These are phyloP conservation scores for Gnomoniopsis smithogilvyi DNA, from an alignment of 2,329 filamentous ascomycete species.

Conservation along the genomic window DNA sequence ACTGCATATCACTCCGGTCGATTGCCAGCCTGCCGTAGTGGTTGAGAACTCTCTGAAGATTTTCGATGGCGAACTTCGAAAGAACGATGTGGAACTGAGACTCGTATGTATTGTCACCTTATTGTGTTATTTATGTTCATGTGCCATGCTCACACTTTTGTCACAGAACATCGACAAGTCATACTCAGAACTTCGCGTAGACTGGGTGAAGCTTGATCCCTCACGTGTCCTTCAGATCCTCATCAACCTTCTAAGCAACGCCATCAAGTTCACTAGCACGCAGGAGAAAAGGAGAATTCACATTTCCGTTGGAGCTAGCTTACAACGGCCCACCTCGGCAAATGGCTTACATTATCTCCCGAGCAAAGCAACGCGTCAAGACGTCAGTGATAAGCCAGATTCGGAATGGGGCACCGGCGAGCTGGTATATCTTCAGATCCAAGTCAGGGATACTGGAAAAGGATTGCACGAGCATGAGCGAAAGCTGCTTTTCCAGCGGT, in stretches of 20 bases:
- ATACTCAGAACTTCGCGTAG: too few species aligned
- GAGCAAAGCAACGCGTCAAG: too few species aligned
- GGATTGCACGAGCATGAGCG: conserved; percentile 70
- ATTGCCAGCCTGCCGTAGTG: too few species aligned
- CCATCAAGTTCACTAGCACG: too few species aligned
- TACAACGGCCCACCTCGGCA: neutral
- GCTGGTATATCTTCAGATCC: conserved; percentile 68
- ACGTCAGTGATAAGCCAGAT: too few species aligned
- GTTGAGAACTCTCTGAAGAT: neutral
- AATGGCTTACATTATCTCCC: neutral
- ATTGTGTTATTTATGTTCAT: neutral
- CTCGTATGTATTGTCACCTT: neutral
- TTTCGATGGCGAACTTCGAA: neutral
- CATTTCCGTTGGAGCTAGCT: too few species aligned
- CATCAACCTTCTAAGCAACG: too few species aligned
- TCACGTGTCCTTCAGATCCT: too few species aligned
- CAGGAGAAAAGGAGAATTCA: too few species aligned
- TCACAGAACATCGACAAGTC: neutral
- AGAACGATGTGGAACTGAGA: neutral
- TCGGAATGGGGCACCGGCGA: conserved; percentile 70
- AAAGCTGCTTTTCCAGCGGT: conserved; percentile 72
- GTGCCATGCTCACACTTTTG: neutral
- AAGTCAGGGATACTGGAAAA: conserved; percentile 69
- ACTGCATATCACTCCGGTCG: too few species aligned
- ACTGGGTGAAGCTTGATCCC: too few species aligned